phyloP scores from a whole-genome alignment of 2,329 filamentous ascomycete species.

The Diplodia sapinea region DNA sequence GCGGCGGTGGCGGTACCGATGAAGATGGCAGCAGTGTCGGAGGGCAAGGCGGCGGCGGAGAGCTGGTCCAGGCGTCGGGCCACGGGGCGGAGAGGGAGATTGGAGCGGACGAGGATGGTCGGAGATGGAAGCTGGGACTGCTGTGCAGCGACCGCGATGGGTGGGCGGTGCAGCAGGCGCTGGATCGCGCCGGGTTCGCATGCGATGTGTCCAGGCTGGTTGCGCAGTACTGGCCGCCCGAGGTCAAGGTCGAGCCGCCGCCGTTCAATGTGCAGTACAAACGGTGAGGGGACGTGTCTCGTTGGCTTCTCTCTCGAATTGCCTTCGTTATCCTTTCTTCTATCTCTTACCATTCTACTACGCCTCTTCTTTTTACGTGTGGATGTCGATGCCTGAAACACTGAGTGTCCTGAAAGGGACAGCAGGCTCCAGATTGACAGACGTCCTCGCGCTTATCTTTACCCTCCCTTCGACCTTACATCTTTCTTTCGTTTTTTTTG shows the following conservation, averaged over 20 bases:
- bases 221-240: constrained; percentile 9
- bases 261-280: constrained; percentile 18
- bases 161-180: constrained; percentile 21
- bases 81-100: not conserved
- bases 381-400: not conserved
- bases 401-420: not conserved
- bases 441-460: constrained; percentile 5
- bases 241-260: constrained; percentile 1
- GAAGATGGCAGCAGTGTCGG: not conserved
- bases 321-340: not conserved
- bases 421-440: constrained; percentile 2
- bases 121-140: constrained; percentile 14
- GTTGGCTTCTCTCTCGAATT: not conserved
- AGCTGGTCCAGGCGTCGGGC: not conserved
- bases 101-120: not conserved
- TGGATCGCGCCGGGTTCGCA: constrained; percentile 10
- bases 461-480: not conserved
- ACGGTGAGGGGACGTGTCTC: not conserved
- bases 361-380: not conserved
- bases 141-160: constrained; percentile 4
- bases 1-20: not conserved
- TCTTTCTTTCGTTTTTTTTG: not conserved
- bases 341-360: not conserved
- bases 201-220: constrained; percentile 24
- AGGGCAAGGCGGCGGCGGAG: not conserved